Conservation (phyloP, 331 rosid species). For the Erythrophleum ivorense region DNA sequence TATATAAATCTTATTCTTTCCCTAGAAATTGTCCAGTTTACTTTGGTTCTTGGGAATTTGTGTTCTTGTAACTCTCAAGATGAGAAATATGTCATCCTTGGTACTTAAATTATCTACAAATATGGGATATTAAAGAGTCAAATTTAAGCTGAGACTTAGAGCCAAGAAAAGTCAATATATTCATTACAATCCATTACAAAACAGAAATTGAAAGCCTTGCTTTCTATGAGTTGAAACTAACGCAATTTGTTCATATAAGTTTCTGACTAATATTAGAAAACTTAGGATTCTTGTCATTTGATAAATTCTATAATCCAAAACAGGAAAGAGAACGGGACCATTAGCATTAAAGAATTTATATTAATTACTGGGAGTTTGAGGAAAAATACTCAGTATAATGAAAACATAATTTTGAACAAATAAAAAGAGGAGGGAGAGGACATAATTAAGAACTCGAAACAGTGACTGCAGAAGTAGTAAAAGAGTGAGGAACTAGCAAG, state of each 20-base stretch:
- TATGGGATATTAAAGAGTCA: conserved; percentile 9
- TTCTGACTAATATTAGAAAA: conserved; percentile 4
- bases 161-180: not conserved
- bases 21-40: conserved; percentile 5
- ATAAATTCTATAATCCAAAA: not conserved
- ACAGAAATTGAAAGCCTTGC: not conserved
- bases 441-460: not conserved
- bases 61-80: not conserved
- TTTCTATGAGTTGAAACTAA: not conserved
- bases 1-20: conserved; percentile 6
- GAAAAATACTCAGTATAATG: not conserved
- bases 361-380: not conserved
- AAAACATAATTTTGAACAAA: not conserved
- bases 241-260: not conserved
- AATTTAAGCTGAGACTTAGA: not conserved
- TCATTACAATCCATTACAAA: conserved; percentile 18
- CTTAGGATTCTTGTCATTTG: not conserved
- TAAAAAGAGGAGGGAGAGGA: not conserved
- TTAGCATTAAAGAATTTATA: not conserved
- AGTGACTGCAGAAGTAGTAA: conserved; percentile 31
- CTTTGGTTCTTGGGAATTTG: not conserved
- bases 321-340: not conserved
- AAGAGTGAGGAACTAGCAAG: conserved; percentile 3
- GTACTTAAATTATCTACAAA: conserved; percentile 11
- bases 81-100: conserved; percentile 10